Conservation (phyloP, 495 filamentous ascomycete species). For the Peziza echinospora region DNA sequence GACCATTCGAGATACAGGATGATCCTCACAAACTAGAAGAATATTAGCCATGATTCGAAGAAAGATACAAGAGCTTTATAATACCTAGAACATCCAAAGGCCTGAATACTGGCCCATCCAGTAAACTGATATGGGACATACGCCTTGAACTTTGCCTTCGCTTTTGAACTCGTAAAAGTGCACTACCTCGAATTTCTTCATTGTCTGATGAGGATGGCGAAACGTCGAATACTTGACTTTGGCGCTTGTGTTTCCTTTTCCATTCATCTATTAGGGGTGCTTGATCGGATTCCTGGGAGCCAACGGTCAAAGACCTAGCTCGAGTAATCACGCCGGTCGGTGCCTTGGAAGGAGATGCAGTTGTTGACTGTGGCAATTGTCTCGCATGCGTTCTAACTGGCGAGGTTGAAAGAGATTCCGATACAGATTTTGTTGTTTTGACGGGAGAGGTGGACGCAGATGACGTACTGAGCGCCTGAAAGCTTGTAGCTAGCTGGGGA, state of each 20-base stretch:
- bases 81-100: constrained; percentile 59
- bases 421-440: constrained; percentile 30
- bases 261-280: constrained; percentile 42
- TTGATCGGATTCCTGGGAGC: constrained; percentile 72
- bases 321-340: constrained; percentile 25
- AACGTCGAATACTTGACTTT: constrained; percentile 86
- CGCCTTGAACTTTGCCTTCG: constrained; percentile 78
- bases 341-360: constrained; percentile 30
- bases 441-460: constrained; percentile 55
- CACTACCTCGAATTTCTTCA: constrained; percentile 76
- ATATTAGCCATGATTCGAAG: constrained; percentile 6
- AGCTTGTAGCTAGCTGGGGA: constrained; percentile 34
- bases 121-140: constrained; percentile 66
- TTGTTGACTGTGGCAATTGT: constrained; percentile 4
- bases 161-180: constrained; percentile 77
- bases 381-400: constrained; percentile 16
- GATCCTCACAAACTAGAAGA: constrained; percentile 80
- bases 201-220: constrained; percentile 96
- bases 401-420: constrained; percentile 12
- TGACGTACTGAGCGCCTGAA: constrained; percentile 35
- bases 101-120: constrained; percentile 67
- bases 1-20: constrained; percentile 87
- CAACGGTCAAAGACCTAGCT: constrained; percentile 76
- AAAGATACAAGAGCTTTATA: neutral
- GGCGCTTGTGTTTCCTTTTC: constrained; percentile 62